These are phyloP conservation scores for Penicillium odoratum DNA, from an alignment of 495 filamentous ascomycete species.

Conservation along the genomic window DNA sequence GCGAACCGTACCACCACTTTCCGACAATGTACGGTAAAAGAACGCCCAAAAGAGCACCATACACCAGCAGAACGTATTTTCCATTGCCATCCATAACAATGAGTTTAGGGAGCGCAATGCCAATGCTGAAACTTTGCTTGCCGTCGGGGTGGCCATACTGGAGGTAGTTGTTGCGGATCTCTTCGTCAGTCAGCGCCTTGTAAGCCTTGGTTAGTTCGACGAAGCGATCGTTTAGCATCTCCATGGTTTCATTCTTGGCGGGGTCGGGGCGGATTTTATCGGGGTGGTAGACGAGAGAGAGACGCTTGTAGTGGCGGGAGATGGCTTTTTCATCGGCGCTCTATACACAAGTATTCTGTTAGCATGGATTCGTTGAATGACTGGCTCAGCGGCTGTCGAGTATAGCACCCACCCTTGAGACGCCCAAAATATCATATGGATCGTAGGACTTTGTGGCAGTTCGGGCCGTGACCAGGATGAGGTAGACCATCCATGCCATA, in stretches of 20 bases:
- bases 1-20: conserved; percentile 97
- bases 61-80: conserved; percentile 91
- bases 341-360: conserved; percentile 35
- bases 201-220: conserved; percentile 96
- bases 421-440: conserved; percentile 88
- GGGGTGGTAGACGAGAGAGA: conserved; percentile 86
- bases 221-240: conserved; percentile 81
- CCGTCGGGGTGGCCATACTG: conserved; percentile 96
- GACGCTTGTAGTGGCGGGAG: conserved; percentile 80
- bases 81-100: conserved; percentile 91
- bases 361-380: neutral
- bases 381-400: neutral
- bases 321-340: conserved; percentile 85
- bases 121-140: conserved; percentile 96
- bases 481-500: conserved; percentile 90
- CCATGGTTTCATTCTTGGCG: conserved; percentile 83
- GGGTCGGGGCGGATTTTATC: conserved; percentile 86
- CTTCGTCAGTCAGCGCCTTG: conserved; percentile 95
- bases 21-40: conserved; percentile 91
- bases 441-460: conserved; percentile 83
- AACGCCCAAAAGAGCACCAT: conserved; percentile 82
- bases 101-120: conserved; percentile 91
- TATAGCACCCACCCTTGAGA: conserved; percentile 64
- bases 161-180: conserved; percentile 92
- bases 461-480: conserved; percentile 78